Base-by-base conservation (phyloP, 1,139 yeast species). In the Diutina scorzettiae region DNA sequence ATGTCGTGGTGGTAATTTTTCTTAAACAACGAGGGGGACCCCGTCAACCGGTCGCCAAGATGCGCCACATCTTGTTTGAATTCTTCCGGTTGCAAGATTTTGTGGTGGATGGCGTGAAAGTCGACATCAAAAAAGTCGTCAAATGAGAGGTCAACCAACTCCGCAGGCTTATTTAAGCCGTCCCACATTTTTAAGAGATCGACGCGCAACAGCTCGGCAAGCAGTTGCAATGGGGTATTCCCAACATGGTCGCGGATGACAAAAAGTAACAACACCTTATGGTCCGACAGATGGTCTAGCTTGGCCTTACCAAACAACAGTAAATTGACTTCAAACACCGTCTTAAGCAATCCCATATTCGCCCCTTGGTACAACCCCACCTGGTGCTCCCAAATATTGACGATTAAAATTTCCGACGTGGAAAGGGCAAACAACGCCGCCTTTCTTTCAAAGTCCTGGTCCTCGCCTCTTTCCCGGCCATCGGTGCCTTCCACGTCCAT, bases 401-500 rank as follows among this genome's bases (percentile, higher is more conserved):
- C 81, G 47, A 91, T 87, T 53, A 91, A 69, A 2, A 89, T 79
- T 56, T 91, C 98, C 16, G 94, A 79, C 0, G 96, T 89, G 6
- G 97, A 78, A 47, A 91, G 66, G 0, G 98, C 97, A 68, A 91
- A 91, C 42, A 93, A 64, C 0, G 98, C 97, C 1, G 96, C 89
- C 55, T 91, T 91, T 46, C 98, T 73, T 60, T 91, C 98, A 60
- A 91, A 91, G 59, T 91, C 98, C 59, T 91, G 97, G 59, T 91
- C 98, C 53, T 91, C 98, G 14, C 98, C 98, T 45, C 97, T 73
- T 61, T 91, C 98, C 48, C 96, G 73, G 40, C 98, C 98, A 62
- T 91, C 98, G 2, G 97, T 87, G 40, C 98, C 98, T 62, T 91
- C 98, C 17, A 91, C 97, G 57, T 91, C 98, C 75, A 91, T 72